Evolutionary conservation across 495 filamentous ascomycete species (phyloP), one percentile per base, ranked within the genome.

Genomic region (Penicillium canariense): DNA sequence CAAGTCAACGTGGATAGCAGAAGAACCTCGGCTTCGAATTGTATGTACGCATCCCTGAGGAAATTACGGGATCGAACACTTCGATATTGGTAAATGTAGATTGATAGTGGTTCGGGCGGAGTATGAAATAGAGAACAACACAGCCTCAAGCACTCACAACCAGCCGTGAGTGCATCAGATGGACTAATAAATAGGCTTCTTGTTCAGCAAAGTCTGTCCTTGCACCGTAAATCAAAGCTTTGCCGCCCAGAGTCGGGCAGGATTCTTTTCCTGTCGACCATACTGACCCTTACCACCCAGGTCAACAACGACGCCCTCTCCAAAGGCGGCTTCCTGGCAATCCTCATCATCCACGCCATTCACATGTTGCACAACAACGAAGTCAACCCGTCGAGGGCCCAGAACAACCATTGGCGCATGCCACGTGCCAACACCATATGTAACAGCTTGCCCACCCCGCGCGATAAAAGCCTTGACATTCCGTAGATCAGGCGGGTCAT

Each of bases 331-430:
- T 76, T 96, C 92, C 75, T 97, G 89, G 61, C 89, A 94, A 71
- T 98, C 94, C 76, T 97, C 94, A 2, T 82, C 75, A 11, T 70
- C 82, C 31, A 92, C 87, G 4, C 89, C 91, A 71, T 95, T 98
- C 14, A 85, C 86, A 74, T 85, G 89, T 72, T 96, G 92, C 65
- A 89, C 80, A 8, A 97, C 91, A 22, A 96, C 83, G 72, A 97
- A 98, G 61, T 87, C 86, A 25, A 91, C 80, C 18, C 81, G 75
- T 30, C 76, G 59, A 42, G 73, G 62, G 1, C 93, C 94, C 18
- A 97, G 63, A 40, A 90, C 91, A 14, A 88, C 90, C 94, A 98
- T 97, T 2, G 94, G 94, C 58, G 93, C 91, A 79, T 98, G 94
- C 93, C 95, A 98, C 38, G 90, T 96, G 14, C 90, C 94, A 14